phyloP scores from a whole-genome alignment of 176 grass and related monocot species.

The Themeda triandra region DNA sequence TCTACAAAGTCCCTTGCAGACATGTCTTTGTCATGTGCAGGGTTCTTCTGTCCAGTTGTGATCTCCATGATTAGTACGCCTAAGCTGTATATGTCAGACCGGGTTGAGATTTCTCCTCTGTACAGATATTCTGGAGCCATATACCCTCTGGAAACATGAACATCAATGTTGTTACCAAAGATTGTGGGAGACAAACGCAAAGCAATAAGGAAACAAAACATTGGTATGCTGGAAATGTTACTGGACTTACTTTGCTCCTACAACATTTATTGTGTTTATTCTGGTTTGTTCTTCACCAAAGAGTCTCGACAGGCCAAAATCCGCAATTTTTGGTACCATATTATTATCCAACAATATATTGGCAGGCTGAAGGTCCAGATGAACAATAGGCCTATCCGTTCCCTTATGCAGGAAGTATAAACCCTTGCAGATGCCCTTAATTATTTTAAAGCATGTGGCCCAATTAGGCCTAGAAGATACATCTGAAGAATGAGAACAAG shows the following conservation, averaged over 20 bases:
- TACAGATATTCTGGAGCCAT: constrained; percentile 18
- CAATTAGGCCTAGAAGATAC: neutral
- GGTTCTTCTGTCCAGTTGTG: neutral
- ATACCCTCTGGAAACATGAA: neutral
- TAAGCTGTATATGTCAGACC: neutral
- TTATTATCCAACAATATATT: constrained; percentile 10
- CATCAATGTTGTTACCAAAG: neutral
- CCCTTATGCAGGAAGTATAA: neutral
- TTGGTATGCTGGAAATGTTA: no score
- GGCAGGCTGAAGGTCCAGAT: constrained; percentile 2
- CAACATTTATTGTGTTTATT: constrained; percentile 12
- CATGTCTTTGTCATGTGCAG: neutral
- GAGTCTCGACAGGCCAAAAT: neutral
- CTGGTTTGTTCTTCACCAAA: constrained; percentile 12
- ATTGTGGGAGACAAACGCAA: no score
- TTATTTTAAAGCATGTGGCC: neutral
- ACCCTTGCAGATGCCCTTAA: neutral
- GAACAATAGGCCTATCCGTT: neutral
- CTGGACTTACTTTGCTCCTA: neutral
- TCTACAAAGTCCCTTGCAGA: neutral
- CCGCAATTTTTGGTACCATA: constrained; percentile 11
- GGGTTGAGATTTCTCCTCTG: neutral
- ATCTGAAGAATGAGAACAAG: neutral
- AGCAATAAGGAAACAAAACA: neutral
- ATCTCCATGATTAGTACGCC: neutral